Conservation (phyloP, 768 basidiomycete genomes). For the Amyloporia xantha region DNA sequence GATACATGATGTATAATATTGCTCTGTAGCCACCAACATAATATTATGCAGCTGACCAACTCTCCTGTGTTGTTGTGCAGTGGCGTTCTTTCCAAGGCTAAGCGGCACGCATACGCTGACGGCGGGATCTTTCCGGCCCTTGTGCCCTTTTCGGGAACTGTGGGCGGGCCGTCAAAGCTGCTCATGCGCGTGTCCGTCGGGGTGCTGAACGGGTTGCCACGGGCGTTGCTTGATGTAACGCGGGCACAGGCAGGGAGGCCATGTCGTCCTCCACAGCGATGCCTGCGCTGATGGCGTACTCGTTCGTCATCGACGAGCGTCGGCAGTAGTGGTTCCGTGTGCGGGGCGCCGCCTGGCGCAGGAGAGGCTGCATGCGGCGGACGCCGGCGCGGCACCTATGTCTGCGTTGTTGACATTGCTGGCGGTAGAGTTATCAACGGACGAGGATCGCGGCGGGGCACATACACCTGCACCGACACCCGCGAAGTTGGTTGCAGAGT, state of each 20-base stretch:
- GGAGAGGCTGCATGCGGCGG: conserved; percentile 2
- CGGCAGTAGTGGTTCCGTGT: conserved; percentile 20
- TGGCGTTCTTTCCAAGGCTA: no score
- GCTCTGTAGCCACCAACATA: no score
- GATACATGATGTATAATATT: no score
- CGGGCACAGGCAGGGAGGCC: conserved; percentile 12
- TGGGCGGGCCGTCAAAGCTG: conserved; percentile 6
- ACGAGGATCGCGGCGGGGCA: conserved; percentile 11
- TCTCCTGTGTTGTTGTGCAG: no score
- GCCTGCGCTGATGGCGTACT: conserved; percentile 10
- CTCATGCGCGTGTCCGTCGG: conserved; percentile 1
- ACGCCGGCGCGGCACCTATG: background rate
- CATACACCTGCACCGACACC: conserved; percentile 8
- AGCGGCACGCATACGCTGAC: conserved; percentile 39
- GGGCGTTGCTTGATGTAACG: conserved; percentile 8
- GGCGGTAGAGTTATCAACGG: conserved; percentile 16
- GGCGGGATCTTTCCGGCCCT: conserved; percentile 30
- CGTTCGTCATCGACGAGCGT: conserved; percentile 13
- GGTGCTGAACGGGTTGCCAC: background rate
- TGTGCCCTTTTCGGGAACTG: background rate
- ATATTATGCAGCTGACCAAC: no score
- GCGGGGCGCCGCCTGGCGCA: conserved; percentile 13
- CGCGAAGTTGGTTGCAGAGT: conserved; percentile 8
- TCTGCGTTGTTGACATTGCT: background rate
- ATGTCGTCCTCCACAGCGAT: background rate